Percentiles rank a stretch among this genome's conserved stretches.
Conservation (phyloP, 2,329 filamentous ascomycete species). For the Dactylellina haptotyla region DNA sequence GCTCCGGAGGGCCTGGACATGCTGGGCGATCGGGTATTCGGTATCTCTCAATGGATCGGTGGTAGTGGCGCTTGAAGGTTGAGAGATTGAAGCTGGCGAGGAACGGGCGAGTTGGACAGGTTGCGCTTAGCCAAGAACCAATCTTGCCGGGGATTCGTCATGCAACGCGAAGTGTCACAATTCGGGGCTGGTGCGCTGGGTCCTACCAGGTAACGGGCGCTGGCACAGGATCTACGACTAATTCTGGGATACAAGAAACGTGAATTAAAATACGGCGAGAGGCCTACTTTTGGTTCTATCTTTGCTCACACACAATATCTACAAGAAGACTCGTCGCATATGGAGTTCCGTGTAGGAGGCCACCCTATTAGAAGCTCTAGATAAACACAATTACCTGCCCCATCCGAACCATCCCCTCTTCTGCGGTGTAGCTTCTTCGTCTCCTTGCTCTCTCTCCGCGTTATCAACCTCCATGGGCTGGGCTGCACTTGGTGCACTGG, state of each 20-base stretch:
- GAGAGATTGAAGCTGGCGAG: constrained; percentile 24
- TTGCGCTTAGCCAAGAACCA: constrained; percentile 45
- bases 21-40: constrained; percentile 52
- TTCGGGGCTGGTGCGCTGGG: background rate
- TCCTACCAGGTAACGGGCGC: no score
- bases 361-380: background rate
- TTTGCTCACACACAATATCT: background rate
- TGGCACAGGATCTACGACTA: no score
- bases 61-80: background rate
- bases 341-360: background rate
- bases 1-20: constrained; percentile 74
- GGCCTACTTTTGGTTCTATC: constrained; percentile 2
- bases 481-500: constrained; percentile 12
- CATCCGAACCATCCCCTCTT: constrained; percentile 57
- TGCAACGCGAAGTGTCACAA: constrained; percentile 32
- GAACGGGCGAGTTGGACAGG: constrained; percentile 33
- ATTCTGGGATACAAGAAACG: no score
- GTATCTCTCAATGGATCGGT: constrained; percentile 27
- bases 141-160: constrained; percentile 28
- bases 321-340: background rate
- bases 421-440: constrained; percentile 37
- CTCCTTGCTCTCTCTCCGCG: constrained; percentile 47
- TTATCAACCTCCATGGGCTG: constrained; percentile 56
- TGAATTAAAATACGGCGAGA: background rate
- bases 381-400: constrained; percentile 53